A percentile compares a stretch with the other conserved stretches of the same genome.
Conservation (phyloP, 2,329 filamentous ascomycete genomes). For the Teratosphaeria nubilosa region DNA sequence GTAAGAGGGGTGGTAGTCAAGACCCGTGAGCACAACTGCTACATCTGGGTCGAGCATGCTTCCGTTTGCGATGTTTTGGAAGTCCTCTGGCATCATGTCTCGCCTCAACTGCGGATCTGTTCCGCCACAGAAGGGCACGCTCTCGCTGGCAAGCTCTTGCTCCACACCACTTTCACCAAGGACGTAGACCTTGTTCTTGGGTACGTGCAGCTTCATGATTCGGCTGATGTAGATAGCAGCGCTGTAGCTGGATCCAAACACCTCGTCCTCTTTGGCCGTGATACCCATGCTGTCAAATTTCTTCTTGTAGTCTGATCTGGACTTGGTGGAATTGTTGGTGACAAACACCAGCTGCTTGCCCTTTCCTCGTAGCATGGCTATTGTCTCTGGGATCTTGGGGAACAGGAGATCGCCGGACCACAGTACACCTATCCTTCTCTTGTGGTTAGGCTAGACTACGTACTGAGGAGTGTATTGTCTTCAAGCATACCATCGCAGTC, state of each 20-base stretch:
- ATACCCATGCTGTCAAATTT: constrained; percentile 80
- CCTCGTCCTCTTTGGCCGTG: constrained; percentile 70
- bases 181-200: constrained; percentile 88
- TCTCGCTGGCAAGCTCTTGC: constrained; percentile 71
- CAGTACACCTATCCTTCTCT: constrained; percentile 62
- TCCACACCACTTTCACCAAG: constrained; percentile 88
- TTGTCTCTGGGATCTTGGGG: constrained; percentile 71
- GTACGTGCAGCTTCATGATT: constrained; percentile 67
- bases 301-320: constrained; percentile 80
- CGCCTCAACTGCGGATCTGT: constrained; percentile 70
- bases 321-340: constrained; percentile 98
- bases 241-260: constrained; percentile 93
- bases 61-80: constrained; percentile 58
- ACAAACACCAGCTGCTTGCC: constrained; percentile 92
- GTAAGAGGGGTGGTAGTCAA: constrained; percentile 95
- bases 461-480: background rate
- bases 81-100: constrained; percentile 73
- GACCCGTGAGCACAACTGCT: constrained; percentile 74
- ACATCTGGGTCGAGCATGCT: constrained; percentile 80
- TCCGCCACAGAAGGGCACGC: constrained; percentile 71
- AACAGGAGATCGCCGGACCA: constrained; percentile 94
- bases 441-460: constrained; percentile 3
- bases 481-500: constrained; percentile 78
- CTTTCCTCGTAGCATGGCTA: constrained; percentile 71
- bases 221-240: constrained; percentile 91